phyloP scores from a whole-genome alignment of 441 rosid species.

The Pelargonium australe region DNA sequence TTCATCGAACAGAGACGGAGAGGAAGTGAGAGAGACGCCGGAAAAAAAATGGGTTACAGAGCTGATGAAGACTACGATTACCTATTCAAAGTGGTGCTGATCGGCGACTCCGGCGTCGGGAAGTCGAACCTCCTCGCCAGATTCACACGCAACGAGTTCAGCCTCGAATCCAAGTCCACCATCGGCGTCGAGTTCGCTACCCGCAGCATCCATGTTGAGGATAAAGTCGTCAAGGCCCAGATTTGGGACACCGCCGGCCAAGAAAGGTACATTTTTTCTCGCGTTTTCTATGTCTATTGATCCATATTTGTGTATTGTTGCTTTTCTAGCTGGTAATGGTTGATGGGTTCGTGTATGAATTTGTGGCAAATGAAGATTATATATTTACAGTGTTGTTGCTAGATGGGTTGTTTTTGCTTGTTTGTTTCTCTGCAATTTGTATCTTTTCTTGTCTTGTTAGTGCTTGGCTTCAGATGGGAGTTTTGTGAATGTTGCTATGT shows the following conservation, averaged over 20 bases:
- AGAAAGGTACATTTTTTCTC: background rate
- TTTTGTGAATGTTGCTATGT: no score
- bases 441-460: no score
- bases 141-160: constrained; percentile 6
- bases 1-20: no score
- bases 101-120: constrained; percentile 10
- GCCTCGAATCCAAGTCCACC: constrained; percentile 9
- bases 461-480: no score
- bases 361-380: no score
- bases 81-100: constrained; percentile 4
- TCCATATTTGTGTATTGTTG: background rate
- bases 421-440: no score
- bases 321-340: background rate
- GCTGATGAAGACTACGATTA: constrained; percentile 7
- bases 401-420: no score
- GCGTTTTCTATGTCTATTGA: background rate
- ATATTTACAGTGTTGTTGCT: no score
- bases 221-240: constrained; percentile 6
- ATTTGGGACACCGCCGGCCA: constrained; percentile 10
- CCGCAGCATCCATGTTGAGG: constrained; percentile 3
- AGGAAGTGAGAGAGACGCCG: background rate
- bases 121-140: background rate
- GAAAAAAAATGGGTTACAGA: background rate
- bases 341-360: no score
- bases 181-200: constrained; percentile 10